Percentiles rank a stretch among this genome's conserved stretches.
Evolutionary conservation across 140 eudicot genomes (phyloP).

Genomic region (Cichorium intybus): DNA sequence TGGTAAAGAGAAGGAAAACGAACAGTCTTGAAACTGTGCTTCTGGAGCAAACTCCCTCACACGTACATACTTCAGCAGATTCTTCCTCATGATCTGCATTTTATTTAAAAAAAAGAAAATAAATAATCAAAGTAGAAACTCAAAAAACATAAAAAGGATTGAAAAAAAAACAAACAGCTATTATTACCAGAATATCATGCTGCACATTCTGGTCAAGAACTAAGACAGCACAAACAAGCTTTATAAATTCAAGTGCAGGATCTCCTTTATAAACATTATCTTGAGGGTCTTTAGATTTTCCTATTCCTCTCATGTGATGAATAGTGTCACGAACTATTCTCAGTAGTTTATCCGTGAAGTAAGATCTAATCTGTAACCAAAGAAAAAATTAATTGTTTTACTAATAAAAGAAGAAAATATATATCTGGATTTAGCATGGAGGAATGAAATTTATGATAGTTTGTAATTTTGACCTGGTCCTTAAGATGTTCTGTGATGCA

Average conservation of each 20-base stretch:
- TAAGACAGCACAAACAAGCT: constrained; percentile 80
- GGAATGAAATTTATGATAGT: neutral
- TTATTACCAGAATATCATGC: constrained; percentile 80
- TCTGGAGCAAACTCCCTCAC: constrained; percentile 94
- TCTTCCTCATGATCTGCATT: constrained; percentile 76
- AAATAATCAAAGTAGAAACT: neutral
- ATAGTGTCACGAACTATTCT: constrained; percentile 58
- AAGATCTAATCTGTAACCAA: constrained; percentile 68
- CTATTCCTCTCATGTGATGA: constrained; percentile 44
- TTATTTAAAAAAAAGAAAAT: neutral
- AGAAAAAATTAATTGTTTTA: neutral
- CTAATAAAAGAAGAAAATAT: neutral
- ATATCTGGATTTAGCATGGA: neutral
- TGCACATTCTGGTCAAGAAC: constrained; percentile 82
- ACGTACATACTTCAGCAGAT: constrained; percentile 58
- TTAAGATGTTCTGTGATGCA: constrained; percentile 55
- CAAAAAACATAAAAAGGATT: neutral
- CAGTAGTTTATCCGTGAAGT: constrained; percentile 72
- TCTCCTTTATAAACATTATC: constrained; percentile 46
- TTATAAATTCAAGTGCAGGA: constrained; percentile 81
- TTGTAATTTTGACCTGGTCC: constrained; percentile 52
- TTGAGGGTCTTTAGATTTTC: constrained; percentile 42
- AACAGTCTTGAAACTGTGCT: constrained; percentile 62
- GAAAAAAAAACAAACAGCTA: neutral
- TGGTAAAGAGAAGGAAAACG: constrained; percentile 61